Percentiles rank a stretch among this genome's conserved stretches.
phyloP scores from a whole-genome alignment of 2,329 filamentous ascomycete genomes.

The Macrophomina phaseolina region DNA sequence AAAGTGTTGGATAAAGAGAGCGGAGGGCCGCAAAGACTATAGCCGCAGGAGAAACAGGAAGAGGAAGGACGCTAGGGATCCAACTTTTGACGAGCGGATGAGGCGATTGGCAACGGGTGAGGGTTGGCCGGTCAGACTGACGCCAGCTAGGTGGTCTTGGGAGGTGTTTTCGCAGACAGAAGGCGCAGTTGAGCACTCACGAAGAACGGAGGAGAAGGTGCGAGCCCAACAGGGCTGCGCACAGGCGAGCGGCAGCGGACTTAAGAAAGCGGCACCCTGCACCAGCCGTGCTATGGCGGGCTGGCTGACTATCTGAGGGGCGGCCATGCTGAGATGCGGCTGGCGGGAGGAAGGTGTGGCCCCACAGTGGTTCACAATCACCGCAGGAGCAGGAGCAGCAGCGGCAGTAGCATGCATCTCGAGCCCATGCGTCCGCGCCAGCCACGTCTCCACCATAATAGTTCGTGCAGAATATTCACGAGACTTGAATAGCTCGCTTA shows the following conservation, averaged over 20 bases:
- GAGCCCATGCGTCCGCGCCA: not conserved
- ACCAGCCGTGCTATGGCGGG: not conserved
- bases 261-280: conserved; percentile 13
- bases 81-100: too few species aligned
- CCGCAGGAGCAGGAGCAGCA: not conserved
- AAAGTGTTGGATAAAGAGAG: not conserved
- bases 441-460: not conserved
- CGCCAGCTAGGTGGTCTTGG: not conserved
- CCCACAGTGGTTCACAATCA: not conserved
- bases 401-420: not conserved
- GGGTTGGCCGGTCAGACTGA: not conserved
- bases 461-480: not conserved
- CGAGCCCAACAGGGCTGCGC: not conserved
- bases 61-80: too few species aligned
- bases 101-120: not conserved
- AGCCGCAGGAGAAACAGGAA: not conserved
- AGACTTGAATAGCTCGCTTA: not conserved
- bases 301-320: not conserved
- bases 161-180: too few species aligned
- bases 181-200: not conserved
- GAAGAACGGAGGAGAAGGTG: not conserved
- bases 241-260: not conserved
- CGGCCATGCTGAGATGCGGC: not conserved
- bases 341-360: not conserved
- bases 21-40: not conserved